phyloP scores from a whole-genome alignment of 2,329 filamentous ascomycete genomes.

The Fusarium pseudograminearum region DNA sequence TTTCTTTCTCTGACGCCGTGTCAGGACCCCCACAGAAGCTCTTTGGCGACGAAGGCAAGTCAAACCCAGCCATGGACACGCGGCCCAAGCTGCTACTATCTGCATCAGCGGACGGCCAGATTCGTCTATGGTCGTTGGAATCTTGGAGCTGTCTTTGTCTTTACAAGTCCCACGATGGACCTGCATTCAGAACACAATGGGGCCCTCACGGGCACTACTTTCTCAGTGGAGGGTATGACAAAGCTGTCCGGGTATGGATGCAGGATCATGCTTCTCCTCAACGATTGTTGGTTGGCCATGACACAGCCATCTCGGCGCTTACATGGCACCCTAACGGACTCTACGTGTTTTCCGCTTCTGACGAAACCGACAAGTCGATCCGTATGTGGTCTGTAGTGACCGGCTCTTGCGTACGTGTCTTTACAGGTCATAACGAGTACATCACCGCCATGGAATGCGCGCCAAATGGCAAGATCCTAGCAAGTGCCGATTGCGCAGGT shows the following conservation, averaged over 20 bases:
- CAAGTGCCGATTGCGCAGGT: conserved; percentile 87
- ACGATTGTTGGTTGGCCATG: conserved; percentile 90
- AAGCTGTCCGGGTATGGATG: conserved; percentile 89
- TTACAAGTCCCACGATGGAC: conserved; percentile 92
- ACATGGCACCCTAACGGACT: conserved; percentile 94
- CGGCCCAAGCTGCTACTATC: conserved; percentile 84
- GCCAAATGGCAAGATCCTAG: conserved; percentile 89
- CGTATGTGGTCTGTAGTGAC: conserved; percentile 97
- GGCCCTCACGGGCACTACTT: conserved; percentile 97
- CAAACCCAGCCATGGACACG: conserved; percentile 61
- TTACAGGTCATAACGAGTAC: conserved; percentile 90
- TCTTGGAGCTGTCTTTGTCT: conserved; percentile 92
- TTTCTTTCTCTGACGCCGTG: conserved; percentile 85
- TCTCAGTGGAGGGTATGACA: conserved; percentile 86
- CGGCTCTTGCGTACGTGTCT: conserved; percentile 88
- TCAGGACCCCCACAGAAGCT: conserved; percentile 63
- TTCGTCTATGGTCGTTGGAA: conserved; percentile 93
- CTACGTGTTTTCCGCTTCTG: conserved; percentile 93
- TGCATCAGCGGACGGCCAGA: conserved; percentile 85
- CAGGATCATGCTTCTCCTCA: conserved; percentile 92
- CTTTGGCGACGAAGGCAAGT: conserved; percentile 62
- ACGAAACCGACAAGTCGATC: conserved; percentile 86
- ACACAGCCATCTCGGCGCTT: conserved; percentile 91
- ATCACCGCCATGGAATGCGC: conserved; percentile 88
- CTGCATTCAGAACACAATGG: conserved; percentile 90